Evolutionary conservation across 352 stramenopile genomes (phyloP).

Genomic region (Pythium chondricola): DNA sequence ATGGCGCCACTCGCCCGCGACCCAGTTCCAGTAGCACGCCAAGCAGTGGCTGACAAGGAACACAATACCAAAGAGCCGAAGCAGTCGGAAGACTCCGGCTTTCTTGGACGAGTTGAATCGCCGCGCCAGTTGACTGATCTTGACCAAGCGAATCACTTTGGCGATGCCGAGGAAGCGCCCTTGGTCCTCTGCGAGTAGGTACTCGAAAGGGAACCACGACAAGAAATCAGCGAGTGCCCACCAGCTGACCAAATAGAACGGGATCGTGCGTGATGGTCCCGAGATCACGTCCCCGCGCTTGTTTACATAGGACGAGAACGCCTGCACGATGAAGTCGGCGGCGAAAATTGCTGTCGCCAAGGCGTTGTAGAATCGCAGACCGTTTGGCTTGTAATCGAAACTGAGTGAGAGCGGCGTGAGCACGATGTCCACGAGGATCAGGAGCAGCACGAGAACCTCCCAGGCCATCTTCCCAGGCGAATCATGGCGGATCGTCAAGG

Average conservation of each 20-base stretch:
- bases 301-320: slow-evolving; percentile 48
- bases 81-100: slow-evolving; percentile 49
- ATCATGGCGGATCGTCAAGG: slow-evolving; percentile 46
- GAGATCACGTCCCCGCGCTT: slow-evolving; percentile 46
- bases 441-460: slow-evolving; percentile 46
- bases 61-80: slow-evolving; percentile 41
- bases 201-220: slow-evolving; percentile 66
- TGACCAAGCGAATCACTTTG: slow-evolving; percentile 65
- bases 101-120: slow-evolving; percentile 62
- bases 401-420: slow-evolving; percentile 46
- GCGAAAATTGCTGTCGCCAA: slow-evolving; percentile 41
- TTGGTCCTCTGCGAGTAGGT: slow-evolving; percentile 23
- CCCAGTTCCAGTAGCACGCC: slow-evolving; percentile 60
- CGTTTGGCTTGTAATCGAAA: slow-evolving; percentile 29
- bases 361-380: slow-evolving; percentile 25
- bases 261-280: slow-evolving; percentile 27
- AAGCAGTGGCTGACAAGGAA: slow-evolving; percentile 47
- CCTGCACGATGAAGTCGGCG: slow-evolving; percentile 48
- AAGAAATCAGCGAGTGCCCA: slow-evolving; percentile 59
- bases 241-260: slow-evolving; percentile 44
- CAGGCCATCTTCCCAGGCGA: slow-evolving; percentile 30
- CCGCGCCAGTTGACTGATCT: slow-evolving; percentile 49
- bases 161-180: slow-evolving; percentile 51
- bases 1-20: slow-evolving; percentile 36
- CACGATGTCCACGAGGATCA: slow-evolving; percentile 50